Base-by-base conservation (phyloP, 2,329 filamentous ascomycete genomes). In the Epichloe baconii region DNA sequence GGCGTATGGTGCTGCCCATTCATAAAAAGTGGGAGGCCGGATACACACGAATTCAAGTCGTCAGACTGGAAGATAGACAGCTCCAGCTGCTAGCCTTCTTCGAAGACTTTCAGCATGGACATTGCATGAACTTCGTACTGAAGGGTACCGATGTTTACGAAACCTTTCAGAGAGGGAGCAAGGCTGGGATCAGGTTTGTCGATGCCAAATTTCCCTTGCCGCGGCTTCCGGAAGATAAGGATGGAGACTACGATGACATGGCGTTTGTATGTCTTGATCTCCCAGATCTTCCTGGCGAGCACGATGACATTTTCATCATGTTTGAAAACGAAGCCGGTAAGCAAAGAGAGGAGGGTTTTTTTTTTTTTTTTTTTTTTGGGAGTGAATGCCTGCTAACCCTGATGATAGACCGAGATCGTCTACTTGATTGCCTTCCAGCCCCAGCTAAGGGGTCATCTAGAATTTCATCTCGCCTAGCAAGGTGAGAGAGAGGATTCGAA, bases 1-100 rank as follows among this genome's bases (percentile, higher is more conserved):
- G 87, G 47, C 80, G 87, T 57, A 93, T 90, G 84, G 87, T 95
- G 12, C 88, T 95, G 15, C 88, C 88, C 0, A 91, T 95, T 57
- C 86, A 94, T 71, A 95, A 95, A 70, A 93, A 93, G 66, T 94
- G 88, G 87, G 88, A 94, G 62, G 86, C 89, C 2, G 80, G 76
- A n/a, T 77, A 76, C 38, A 87, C 87, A 8, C 81, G 90, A 37
- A 73, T 95, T 7, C 89, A 95, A 64, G 75, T 95, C 38, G 80
- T 95, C 37, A 62, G 59, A 50, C 76, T 81, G 57, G 83, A 85
- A 56, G 86, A 89, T 55, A 86, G 82, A 60, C 78, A 85, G 14
- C 68, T 86, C 21, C 88, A 95, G 64, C 71, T 96, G 34, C 70
- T 94, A 21, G 88, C 83, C 3, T 96, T 95, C 69, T 93, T 95